Evolutionary conservation across 2,329 filamentous ascomycete species (phyloP), one percentile per base, ranked within the genome.

Genomic region (Alternaria postmessia): DNA sequence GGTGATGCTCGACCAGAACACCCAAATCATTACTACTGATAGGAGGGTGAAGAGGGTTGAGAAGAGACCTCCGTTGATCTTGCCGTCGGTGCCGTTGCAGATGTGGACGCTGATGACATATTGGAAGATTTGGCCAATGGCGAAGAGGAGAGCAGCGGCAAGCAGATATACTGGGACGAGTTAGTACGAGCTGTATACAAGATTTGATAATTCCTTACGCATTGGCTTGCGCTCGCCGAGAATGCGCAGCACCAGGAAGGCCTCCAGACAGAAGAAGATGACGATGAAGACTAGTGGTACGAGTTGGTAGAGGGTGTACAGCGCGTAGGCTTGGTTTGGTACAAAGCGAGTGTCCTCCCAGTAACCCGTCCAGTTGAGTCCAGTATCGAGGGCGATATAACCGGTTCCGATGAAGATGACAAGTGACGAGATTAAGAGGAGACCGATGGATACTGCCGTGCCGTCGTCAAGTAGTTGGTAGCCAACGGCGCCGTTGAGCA

Each of bases 1-100:
- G 16, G 95, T 99, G 72, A 99, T 99, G 81, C 93, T 97, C 47
- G 93, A 96, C 95, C 95, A 99, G 84, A 99, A 99, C 58, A 92
- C 80, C 94, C 95, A 99, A 66, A 97, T 82, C 80, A 88, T 88
- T 18, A 92, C 85, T 5, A 99, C 93, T 0, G 94, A 86, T 12
- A 94, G 81, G 1, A 97, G 84, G 0, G 94, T 98, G 81, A 99
- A 98, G 7, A 98, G 82, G 0, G 94, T 96, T 79, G 97, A 88
- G 78, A 99, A 99, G 1, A 99, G 81, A 6, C 94, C 88, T 51
- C 95, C 95, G 75, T 99, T 94, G 74, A 99, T 96, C 78, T 91
- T 93, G 67, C 93, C 93, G 42, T 84, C 75, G 0, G 93, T 92
- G 44, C 92, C 92, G 22, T 89, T 85, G 83, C 95, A 99, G 62